Evolutionary conservation across 129 eudicot genomes (phyloP), one percentile per base, ranked within the genome.

Genomic region (Logfia minima): DNA sequence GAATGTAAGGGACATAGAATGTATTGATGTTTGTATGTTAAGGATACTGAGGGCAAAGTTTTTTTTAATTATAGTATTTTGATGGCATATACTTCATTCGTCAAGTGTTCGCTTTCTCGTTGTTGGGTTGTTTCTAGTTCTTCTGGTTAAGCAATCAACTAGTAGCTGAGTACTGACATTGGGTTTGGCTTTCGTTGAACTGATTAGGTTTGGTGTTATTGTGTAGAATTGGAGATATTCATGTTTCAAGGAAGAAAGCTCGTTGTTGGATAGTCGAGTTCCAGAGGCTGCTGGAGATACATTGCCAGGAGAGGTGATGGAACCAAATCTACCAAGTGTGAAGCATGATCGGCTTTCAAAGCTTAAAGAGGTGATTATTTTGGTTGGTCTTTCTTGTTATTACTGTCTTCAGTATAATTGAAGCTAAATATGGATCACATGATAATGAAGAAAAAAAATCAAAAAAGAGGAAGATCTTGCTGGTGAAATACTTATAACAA

Each of bases 161-260:
- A 45, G 53, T 45, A 45, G 53, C 53, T 68, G 55, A 64, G 48
- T 58, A 34, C 55, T 26, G 9, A 13, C 31, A 32, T 32, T 6
- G 10, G 32, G 28, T 16, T 68, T 72, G 45, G 56, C 17, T 63
- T 43, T 16, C 48, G 35, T 37, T 76, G n/a, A 62, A 45, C 59
- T 41, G 24, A 59, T 34, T 19, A 63, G 24, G 43, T 71, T 75
- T 56, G 32, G 16, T 75, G 16, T 65, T 66, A 34, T 67, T 13
- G 34, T 85, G 85, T 66, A 83, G 90, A 88, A 73, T 29, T 83
- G 86, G 86, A 84, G 79, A 41, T 58, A 85, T 67, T 83, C 81
- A 45, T 88, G 85, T 77, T 86, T 88, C 72, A 84, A 80, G 75
- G 58, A 79, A 26, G 86, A 81, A 52, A 85, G 81, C n/a, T 78